These are phyloP conservation scores for Herpomyces periplanetae DNA, from an alignment of 2,329 filamentous ascomycete genomes.

Conservation along the genomic window DNA sequence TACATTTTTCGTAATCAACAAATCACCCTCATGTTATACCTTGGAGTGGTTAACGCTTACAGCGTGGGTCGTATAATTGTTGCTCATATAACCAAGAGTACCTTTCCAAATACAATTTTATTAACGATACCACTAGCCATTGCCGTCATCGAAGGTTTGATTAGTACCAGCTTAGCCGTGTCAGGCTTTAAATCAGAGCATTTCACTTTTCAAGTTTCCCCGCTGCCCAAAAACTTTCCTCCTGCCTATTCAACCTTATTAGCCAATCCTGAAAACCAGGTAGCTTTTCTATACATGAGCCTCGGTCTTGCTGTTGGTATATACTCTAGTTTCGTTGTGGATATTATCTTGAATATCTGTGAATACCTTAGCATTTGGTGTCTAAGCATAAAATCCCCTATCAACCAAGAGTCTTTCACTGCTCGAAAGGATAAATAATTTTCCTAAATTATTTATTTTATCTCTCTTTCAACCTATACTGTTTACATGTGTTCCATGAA, in stretches of 20 bases:
- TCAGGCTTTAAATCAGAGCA: too few relatives aligned
- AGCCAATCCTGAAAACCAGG: constrained; percentile 22
- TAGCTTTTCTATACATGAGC: constrained; percentile 61
- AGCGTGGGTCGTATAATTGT: constrained; percentile 83
- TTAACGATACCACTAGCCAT: constrained; percentile 34
- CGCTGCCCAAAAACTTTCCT: constrained; percentile 11
- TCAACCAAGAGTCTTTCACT: too few relatives aligned
- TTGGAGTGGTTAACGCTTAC: constrained; percentile 68
- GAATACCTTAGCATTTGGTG: constrained; percentile 97
- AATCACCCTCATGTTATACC: constrained; percentile 58
- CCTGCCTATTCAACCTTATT: constrained; percentile 35
- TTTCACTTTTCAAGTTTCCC: constrained; percentile 33
- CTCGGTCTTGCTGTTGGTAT: constrained; percentile 48
- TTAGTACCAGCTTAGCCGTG: too few relatives aligned
- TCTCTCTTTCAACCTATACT: too few relatives aligned
- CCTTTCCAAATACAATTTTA: constrained; percentile 68
- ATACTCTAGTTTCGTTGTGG: constrained; percentile 89
- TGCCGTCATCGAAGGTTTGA: constrained; percentile 48
- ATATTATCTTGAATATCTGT: constrained; percentile 88
- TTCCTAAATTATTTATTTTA: too few relatives aligned
- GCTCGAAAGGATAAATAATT: too few relatives aligned
- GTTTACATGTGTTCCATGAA: too few relatives aligned
- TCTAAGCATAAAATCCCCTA: constrained; percentile 89
- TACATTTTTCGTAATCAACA: constrained; percentile 42
- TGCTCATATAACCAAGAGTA: constrained; percentile 50